These are phyloP conservation scores for Ormosia emarginata DNA, from an alignment of 306 rosid genomes.

Conservation along the genomic window DNA sequence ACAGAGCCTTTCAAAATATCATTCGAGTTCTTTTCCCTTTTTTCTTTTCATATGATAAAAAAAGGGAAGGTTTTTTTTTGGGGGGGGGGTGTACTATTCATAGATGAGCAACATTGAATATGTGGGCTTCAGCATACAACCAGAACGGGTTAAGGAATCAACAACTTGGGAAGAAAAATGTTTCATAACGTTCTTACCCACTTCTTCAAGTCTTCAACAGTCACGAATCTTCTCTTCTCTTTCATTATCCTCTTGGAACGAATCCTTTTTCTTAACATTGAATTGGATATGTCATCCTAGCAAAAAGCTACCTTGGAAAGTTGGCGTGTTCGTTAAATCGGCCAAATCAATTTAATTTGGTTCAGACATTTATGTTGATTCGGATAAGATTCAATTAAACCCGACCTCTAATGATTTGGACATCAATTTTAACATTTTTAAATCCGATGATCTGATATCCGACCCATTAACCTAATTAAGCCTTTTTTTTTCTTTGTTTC, in stretches of 20 bases:
- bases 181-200: neutral
- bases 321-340: no score
- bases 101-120: neutral
- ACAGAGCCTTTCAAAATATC: neutral
- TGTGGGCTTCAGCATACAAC: neutral
- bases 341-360: no score
- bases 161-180: neutral
- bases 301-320: no score
- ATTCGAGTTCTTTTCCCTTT: neutral
- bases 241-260: neutral
- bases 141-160: neutral
- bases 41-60: neutral
- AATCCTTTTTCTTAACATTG: neutral
- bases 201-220: neutral
- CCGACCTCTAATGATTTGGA: no score
- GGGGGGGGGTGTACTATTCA: neutral
- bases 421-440: no score
- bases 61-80: no score
- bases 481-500: no score
- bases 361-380: no score
- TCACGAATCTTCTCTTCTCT: neutral
- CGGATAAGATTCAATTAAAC: no score
- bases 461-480: no score
- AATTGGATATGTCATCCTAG: neutral
- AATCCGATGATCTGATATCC: no score